These are phyloP conservation scores for Yarrowia sp. DNA, from an alignment of 805 yeast species.

Conservation along the genomic window DNA sequence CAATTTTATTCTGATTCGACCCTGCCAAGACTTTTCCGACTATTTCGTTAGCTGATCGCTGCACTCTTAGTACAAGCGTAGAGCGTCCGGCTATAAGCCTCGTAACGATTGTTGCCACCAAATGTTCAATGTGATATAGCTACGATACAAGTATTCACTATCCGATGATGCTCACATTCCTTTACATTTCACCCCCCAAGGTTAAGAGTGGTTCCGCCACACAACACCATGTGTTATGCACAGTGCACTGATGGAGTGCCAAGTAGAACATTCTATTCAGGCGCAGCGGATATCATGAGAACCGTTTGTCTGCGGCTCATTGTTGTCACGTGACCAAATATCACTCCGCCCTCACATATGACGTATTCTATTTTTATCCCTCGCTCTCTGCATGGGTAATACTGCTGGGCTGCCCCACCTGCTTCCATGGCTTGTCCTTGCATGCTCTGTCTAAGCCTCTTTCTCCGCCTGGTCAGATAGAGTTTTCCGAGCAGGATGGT, in stretches of 20 bases:
- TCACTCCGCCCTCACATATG: background rate
- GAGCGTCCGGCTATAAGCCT: background rate
- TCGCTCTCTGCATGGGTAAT: background rate
- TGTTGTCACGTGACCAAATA: conserved; percentile 8
- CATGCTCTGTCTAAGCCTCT: conserved; percentile 7
- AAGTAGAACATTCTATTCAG: too few relatives aligned
- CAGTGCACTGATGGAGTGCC: too few relatives aligned
- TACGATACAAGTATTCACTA: too few relatives aligned
- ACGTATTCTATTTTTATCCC: conserved; percentile 8
- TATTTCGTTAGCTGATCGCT: background rate
- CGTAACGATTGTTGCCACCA: too few relatives aligned
- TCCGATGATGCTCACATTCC: background rate
- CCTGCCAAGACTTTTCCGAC: background rate
- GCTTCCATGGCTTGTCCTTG: conserved; percentile 15
- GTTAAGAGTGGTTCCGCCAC: background rate
- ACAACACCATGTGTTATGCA: background rate
- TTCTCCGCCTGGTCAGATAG: conserved; percentile 7
- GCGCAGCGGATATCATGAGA: background rate
- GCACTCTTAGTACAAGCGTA: background rate
- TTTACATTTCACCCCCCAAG: background rate
- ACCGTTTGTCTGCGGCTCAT: background rate
- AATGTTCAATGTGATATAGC: too few relatives aligned
- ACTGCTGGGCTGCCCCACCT: conserved; percentile 17
- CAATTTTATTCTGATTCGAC: background rate
- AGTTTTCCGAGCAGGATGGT: background rate